Conservation (phyloP, 768 basidiomycete species). For the Termitomyces titanicus region DNA sequence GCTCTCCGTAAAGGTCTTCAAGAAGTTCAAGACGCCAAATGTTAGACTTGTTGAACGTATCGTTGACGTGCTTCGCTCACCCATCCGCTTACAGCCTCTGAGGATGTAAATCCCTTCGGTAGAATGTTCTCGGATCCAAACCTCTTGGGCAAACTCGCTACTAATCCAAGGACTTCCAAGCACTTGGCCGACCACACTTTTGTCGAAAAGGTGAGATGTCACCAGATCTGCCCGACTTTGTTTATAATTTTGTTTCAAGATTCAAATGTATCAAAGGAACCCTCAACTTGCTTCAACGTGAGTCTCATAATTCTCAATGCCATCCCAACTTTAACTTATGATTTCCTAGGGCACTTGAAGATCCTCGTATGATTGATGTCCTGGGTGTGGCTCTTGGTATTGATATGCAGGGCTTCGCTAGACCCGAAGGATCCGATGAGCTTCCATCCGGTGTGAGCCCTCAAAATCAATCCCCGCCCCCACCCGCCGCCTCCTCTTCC, state of each 20-base stretch:
- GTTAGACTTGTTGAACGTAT: slow-evolving; percentile 29
- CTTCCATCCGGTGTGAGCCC: slow-evolving; percentile 55
- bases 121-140: slow-evolving; percentile 85
- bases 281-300: slow-evolving; percentile 60
- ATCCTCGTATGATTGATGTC: slow-evolving; percentile 93
- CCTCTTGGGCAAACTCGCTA: slow-evolving; percentile 76
- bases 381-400: slow-evolving; percentile 91
- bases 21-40: slow-evolving; percentile 84
- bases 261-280: slow-evolving; percentile 66
- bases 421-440: slow-evolving; percentile 83
- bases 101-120: slow-evolving; percentile 44
- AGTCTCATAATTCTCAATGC: slow-evolving; percentile 15
- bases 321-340: background rate
- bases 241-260: slow-evolving; percentile 28
- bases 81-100: slow-evolving; percentile 8
- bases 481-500: slow-evolving; percentile 44
- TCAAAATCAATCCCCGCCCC: slow-evolving; percentile 31
- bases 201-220: slow-evolving; percentile 53
- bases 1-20: slow-evolving; percentile 83
- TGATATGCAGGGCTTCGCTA: slow-evolving; percentile 82
- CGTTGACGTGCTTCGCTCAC: background rate
- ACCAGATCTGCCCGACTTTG: background rate
- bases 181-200: slow-evolving; percentile 84
- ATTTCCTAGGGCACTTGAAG: slow-evolving; percentile 51
- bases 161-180: slow-evolving; percentile 82